phyloP scores from a whole-genome alignment of 805 yeast genomes.

The Sugiyamaella smithiae region DNA sequence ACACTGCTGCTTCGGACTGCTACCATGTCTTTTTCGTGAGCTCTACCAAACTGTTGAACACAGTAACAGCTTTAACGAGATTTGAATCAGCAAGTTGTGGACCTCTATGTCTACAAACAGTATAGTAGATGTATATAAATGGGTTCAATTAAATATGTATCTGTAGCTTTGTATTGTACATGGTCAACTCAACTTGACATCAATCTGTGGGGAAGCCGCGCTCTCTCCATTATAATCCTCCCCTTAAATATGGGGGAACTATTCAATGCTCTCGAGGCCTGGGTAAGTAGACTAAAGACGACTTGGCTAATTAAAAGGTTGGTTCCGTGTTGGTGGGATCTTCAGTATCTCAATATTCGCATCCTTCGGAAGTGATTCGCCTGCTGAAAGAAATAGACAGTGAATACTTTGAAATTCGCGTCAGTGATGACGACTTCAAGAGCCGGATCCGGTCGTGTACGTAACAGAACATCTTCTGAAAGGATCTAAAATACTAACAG shows the following conservation, averaged over 20 bases:
- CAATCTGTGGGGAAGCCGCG: no score
- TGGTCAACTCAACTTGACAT: no score
- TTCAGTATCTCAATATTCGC: not conserved
- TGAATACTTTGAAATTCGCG: not conserved
- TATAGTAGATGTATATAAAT: no score
- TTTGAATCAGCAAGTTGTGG: no score
- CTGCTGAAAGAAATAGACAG: constrained; percentile 11
- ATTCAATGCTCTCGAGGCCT: constrained; percentile 2
- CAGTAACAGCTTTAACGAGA: no score
- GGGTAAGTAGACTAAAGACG: constrained; percentile 1
- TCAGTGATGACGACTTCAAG: constrained; percentile 1
- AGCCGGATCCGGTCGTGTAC: constrained; percentile 6
- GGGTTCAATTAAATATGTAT: no score
- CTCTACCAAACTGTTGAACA: no score
- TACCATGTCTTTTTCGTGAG: no score
- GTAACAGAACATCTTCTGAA: not conserved
- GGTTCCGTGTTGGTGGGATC: not conserved
- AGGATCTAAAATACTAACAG: not conserved
- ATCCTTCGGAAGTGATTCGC: constrained; percentile 3
- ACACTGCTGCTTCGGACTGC: no score
- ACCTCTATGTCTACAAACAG: no score
- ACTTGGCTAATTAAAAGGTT: not conserved
- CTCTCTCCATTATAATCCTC: no score
- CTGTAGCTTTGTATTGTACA: no score
- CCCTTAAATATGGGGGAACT: not conserved